These are phyloP conservation scores for Chaetoceros tenuissimus DNA, from an alignment of 108 stramenopile species.

Conservation along the genomic window DNA sequence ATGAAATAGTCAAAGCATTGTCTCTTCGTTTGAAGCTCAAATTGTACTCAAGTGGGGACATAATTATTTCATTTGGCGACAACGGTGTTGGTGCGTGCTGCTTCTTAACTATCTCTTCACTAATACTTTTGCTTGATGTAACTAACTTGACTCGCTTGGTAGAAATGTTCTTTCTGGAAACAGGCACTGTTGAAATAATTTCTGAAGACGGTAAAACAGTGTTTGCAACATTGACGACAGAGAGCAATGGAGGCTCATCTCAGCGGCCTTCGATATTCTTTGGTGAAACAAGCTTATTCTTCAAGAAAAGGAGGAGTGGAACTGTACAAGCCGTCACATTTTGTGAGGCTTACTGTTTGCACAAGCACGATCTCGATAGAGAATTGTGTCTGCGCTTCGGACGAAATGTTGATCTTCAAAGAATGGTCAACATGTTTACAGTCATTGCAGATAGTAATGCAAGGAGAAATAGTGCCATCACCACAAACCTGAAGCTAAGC, in stretches of 20 bases:
- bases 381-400: constrained; percentile 14
- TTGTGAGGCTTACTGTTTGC: constrained; percentile 30
- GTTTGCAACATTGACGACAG: constrained; percentile 40
- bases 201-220: constrained; percentile 19
- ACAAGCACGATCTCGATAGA: constrained; percentile 23
- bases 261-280: constrained; percentile 18
- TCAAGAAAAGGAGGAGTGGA: constrained; percentile 35
- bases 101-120: no score
- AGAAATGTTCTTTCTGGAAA: constrained; percentile 47
- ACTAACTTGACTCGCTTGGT: no score
- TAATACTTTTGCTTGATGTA: no score
- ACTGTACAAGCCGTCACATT: constrained; percentile 28
- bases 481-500: constrained; percentile 17
- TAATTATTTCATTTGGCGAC: constrained; percentile 35
- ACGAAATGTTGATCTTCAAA: constrained; percentile 21
- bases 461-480: constrained; percentile 28
- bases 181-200: constrained; percentile 35
- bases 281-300: constrained; percentile 52
- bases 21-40: constrained; percentile 21
- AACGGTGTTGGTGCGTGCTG: constrained; percentile 17
- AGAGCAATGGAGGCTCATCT: neutral
- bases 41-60: constrained; percentile 28
- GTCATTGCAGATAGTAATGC: constrained; percentile 22
- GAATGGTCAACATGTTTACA: constrained; percentile 28
- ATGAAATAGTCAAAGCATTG: constrained; percentile 32